Evolutionary conservation across 495 filamentous ascomycete species (phyloP), one percentile per base, ranked within the genome.

Genomic region (Neurospora sp.): DNA sequence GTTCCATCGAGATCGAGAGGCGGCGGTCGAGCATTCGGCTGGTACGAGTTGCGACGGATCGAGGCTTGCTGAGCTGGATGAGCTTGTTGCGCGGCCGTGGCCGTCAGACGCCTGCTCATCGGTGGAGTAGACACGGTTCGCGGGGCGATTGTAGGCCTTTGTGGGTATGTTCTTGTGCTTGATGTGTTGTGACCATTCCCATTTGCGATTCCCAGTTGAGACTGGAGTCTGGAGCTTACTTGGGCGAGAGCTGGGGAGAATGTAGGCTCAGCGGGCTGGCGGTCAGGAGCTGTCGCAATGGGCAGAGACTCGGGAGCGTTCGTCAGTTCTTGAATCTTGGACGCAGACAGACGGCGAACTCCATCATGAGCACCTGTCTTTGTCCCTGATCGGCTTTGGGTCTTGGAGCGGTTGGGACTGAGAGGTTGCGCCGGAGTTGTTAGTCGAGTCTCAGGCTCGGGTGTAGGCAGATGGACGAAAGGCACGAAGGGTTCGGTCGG

Each of bases 261-360:
- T 1, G 82, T 79, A 42, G 79, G 77, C 31, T 82, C 81, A 34
- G 75, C 62, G 4, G 45, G 69, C 10, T 71, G 71, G 21, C 77
- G 71, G 45, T 74, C 71, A 4, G 78, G 73, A 9, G 84, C 77
- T 19, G 81, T 66, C 4, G 82, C 82, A 40, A 84, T 77, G 28
- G 85, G 86, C 0, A 88, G 77, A 21, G 84, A 87, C 59, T 87
- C 84, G 24, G 87, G 85, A 0, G 88, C 84, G 7, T 84, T 81
- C 0, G 87, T 86, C 45, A 90, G 77, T 45, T 86, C 86, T 39
- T 86, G 81, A 39, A 90, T 85, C 80, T 89, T 85, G 72, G 83
- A 84, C 1, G 87, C 86, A 0, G 88, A 89, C 37, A 90, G 84
- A 48, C 88, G 87, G 71, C 87, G 78, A 38, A 85, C 78, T 62